Evolutionary conservation across 306 rosid genomes (phyloP).

Genomic region (Leucaena leucocephala): DNA sequence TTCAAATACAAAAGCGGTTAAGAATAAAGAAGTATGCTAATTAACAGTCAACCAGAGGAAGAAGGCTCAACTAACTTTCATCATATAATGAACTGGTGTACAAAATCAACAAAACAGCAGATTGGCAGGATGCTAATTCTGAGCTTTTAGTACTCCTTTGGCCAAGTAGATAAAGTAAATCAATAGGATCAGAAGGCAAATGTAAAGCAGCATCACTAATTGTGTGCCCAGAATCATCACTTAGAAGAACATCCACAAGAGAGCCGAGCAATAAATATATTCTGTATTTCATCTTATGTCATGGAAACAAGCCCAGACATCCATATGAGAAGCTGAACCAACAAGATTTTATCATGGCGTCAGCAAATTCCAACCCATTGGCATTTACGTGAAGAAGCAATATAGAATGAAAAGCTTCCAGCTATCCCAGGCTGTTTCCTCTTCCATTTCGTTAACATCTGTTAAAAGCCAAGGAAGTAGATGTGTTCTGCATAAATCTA

Average conservation of each 20-base stretch:
- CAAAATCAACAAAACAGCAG: constrained; percentile 71
- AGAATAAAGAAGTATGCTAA: constrained; percentile 4
- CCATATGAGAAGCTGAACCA: constrained; percentile 92
- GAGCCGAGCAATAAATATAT: constrained; percentile 78
- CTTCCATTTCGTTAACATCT: constrained; percentile 67
- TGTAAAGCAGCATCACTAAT: constrained; percentile 62
- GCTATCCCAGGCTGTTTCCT: constrained; percentile 70
- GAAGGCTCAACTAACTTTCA: constrained; percentile 66
- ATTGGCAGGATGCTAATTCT: constrained; percentile 74
- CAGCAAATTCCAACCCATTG: constrained; percentile 54
- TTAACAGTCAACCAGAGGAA: constrained; percentile 24
- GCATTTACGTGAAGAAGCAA: constrained; percentile 57
- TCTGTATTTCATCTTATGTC: constrained; percentile 70
- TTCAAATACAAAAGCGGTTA: constrained; percentile 38
- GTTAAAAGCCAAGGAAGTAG: constrained; percentile 80
- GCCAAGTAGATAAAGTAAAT: constrained; percentile 79
- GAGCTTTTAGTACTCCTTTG: constrained; percentile 60
- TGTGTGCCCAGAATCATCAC: constrained; percentile 72
- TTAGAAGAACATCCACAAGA: constrained; percentile 69
- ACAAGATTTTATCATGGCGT: constrained; percentile 58
- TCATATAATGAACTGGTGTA: constrained; percentile 74
- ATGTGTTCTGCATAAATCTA: constrained; percentile 58
- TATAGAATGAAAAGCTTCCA: constrained; percentile 76
- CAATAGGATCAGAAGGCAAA: constrained; percentile 84
- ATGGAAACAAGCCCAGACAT: constrained; percentile 82